Evolutionary conservation across 1,139 yeast species (phyloP).

Genomic region (Hemisphaericaspora xylanilytica): DNA sequence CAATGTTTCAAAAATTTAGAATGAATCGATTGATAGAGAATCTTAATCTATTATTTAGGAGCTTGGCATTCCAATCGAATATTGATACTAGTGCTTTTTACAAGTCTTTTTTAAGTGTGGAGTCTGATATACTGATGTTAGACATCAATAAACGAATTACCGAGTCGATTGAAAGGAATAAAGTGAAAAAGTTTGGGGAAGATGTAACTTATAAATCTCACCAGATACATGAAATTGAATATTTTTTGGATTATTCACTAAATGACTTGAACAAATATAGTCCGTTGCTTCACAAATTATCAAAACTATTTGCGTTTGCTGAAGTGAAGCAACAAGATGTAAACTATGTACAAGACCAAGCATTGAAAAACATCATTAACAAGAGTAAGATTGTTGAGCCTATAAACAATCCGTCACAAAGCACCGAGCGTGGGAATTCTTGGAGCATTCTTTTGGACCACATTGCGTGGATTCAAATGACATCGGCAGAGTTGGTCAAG

Average conservation of each 20-base stretch:
- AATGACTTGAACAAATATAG: conserved; percentile 44
- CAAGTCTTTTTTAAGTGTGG: conserved; percentile 9
- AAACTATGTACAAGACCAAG: conserved; percentile 21
- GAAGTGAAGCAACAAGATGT: conserved; percentile 47
- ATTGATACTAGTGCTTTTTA: conserved; percentile 16
- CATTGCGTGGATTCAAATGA: conserved; percentile 30
- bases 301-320: conserved; percentile 43
- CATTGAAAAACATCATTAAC: conserved; percentile 16
- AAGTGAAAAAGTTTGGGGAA: conserved; percentile 17
- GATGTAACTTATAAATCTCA: conserved; percentile 24
- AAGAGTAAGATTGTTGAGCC: conserved; percentile 11
- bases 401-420: conserved; percentile 6
- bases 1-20: conserved; percentile 33
- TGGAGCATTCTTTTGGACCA: conserved; percentile 19
- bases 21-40: conserved; percentile 49
- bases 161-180: conserved; percentile 17
- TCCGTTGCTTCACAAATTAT: conserved; percentile 31
- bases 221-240: conserved; percentile 50
- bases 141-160: conserved; percentile 30
- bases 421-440: conserved; percentile 16
- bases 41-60: conserved; percentile 46
- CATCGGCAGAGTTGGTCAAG: conserved; percentile 31
- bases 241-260: conserved; percentile 53
- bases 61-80: conserved; percentile 29
- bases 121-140: conserved; percentile 29